Evolutionary conservation across 371 early-diverging fungal genomes (phyloP).

Genomic region (Parasitella parasitica): DNA sequence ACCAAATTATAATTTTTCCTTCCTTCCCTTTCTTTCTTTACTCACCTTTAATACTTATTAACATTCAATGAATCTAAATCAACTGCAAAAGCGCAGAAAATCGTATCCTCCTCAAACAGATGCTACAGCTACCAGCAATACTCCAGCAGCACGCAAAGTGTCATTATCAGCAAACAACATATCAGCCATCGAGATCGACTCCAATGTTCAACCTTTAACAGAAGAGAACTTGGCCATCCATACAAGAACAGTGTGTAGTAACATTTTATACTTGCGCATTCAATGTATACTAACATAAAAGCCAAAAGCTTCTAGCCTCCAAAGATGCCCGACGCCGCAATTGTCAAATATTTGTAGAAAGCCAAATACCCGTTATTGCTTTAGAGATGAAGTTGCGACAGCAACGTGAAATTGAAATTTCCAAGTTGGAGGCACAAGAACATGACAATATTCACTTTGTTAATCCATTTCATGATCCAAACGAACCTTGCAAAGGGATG

Average conservation of each 20-base stretch:
- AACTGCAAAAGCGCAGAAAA: not conserved
- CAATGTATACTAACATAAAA: not conserved
- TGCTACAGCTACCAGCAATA: not conserved
- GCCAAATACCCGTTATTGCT: constrained; percentile 1
- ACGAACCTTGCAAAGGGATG: not conserved
- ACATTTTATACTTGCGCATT: not conserved
- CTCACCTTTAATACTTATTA: not conserved
- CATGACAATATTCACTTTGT: not conserved
- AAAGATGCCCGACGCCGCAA: constrained; percentile 8
- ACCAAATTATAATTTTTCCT: not conserved
- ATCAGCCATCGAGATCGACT: not conserved
- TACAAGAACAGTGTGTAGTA: constrained; percentile 6
- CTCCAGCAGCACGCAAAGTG: not conserved
- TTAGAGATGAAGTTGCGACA: not conserved
- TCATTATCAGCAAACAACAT: not conserved
- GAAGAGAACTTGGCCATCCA: constrained; percentile 17
- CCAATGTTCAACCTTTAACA: constrained; percentile 6
- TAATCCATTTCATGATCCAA: not conserved
- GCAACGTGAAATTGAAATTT: constrained; percentile 4
- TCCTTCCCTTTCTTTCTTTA: not conserved
- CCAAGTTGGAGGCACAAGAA: not conserved
- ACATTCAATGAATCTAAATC: not conserved
- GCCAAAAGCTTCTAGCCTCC: constrained; percentile 13
- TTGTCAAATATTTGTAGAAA: constrained; percentile 6
- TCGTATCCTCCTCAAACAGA: constrained; percentile 6